Base-by-base conservation (phyloP, 257 asterid genomes). In the Solanum chilense region DNA sequence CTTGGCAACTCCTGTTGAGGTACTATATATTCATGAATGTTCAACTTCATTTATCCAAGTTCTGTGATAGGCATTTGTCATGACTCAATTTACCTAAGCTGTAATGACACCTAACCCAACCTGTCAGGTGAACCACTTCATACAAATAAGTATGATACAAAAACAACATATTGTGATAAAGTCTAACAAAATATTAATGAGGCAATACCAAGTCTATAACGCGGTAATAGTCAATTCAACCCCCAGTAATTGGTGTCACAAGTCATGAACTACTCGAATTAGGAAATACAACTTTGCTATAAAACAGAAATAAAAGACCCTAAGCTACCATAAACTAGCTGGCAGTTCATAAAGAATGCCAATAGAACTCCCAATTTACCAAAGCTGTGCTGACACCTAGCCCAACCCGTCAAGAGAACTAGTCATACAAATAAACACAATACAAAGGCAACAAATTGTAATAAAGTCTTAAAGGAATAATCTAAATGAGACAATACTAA, bases 1-100 rank as follows among this genome's bases (percentile, higher is more conserved):
- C 88, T 90, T 96, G 94, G 99, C 99, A 49, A 97, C 99, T 94
- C 98, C 99, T 58, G 97, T 91, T 45, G 99, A 97, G 99, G 99
- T 96, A 89, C 27, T 85, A 49, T 20, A 29, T 81, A 45, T 49
- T 49, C 45, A 49, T 49, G 69, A 31, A 81, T 81, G 41, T 45
- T 27, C 7, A 29, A 80, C 44, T 80, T 47, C 18, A 47, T 47
- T 47, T 47, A 47, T 80, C 18, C 68, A 80, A 47, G 68, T 60
- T 45, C 12, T 47, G 68, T 80, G 85, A 80, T 80, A 27, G 64
- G 27, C 66, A 80, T 80, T 47, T 42, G 35, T 25, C 83, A 77
- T 8, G 58, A n/a, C 39, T 31, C 37, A 77, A 25, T 44, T 77
- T 45, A 42, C 35, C 39, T 41, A 76, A 42, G 23, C 23, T 25